These are phyloP conservation scores for Modicella reniformis DNA, from an alignment of 371 early-diverging fungal species.

Conservation along the genomic window DNA sequence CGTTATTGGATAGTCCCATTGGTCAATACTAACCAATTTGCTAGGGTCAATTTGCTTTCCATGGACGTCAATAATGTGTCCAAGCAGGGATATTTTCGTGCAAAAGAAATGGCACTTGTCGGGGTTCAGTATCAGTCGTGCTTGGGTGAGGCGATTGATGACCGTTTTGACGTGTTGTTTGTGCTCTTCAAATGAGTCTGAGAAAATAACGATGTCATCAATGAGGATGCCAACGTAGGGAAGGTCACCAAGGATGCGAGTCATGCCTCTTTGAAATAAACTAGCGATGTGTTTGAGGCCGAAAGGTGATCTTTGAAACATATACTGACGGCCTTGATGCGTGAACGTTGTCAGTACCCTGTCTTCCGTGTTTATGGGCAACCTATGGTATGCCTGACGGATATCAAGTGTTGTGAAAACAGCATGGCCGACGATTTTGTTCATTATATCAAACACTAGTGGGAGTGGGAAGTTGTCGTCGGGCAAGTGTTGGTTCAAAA, in stretches of 20 bases:
- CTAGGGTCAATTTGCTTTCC: constrained; percentile 11
- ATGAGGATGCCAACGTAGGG: not conserved
- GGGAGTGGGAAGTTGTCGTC: constrained; percentile 35
- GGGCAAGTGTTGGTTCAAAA: constrained; percentile 23
- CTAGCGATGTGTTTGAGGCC: constrained; percentile 37
- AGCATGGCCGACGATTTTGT: constrained; percentile 12
- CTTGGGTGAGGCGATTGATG: not conserved
- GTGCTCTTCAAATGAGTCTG: not conserved
- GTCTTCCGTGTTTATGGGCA: constrained; percentile 34
- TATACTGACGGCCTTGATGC: constrained; percentile 36
- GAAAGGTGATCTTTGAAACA: constrained; percentile 46
- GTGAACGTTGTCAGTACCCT: constrained; percentile 37
- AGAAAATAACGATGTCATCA: constrained; percentile 9
- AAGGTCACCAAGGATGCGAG: constrained; percentile 7
- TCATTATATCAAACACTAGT: constrained; percentile 34
- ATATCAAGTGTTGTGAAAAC: constrained; percentile 38
- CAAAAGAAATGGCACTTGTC: constrained; percentile 18
- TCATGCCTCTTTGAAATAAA: constrained; percentile 8
- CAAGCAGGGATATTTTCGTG: not conserved
- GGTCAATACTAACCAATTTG: constrained; percentile 7
- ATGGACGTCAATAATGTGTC: not conserved
- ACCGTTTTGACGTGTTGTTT: not conserved
- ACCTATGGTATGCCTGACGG: constrained; percentile 40
- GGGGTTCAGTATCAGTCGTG: not conserved
- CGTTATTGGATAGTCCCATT: constrained; percentile 15